Evolutionary conservation across 2,329 filamentous ascomycete genomes (phyloP), one percentile per base, ranked within the genome.

Genomic region (Cladosporium oxysporum): DNA sequence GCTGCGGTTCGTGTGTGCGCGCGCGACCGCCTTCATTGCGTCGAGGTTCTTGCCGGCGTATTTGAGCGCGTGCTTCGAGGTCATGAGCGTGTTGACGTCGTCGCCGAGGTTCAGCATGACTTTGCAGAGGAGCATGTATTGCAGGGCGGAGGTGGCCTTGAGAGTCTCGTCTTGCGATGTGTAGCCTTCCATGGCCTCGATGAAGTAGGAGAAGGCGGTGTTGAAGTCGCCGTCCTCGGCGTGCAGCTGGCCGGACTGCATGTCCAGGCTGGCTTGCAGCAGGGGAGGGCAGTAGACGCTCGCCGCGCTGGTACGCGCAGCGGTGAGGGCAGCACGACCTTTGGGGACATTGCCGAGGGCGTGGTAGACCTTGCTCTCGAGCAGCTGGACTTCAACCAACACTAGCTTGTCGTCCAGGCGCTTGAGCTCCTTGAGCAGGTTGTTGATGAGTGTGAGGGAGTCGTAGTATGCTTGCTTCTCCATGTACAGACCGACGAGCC

Each of bases 101-200:
- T 98, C 93, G 71, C 89, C 92, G 49, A 96, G 85, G 82, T 99
- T 99, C 73, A 99, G 86, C 96, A 99, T 99, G 79, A 99, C 95
- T 84, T 99, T 99, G 88, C 95, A 98, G 41, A 99, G 89, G 64
- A 99, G 87, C 95, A 99, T 99, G 85, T 99, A 99, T 83, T 99
- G 95, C 71, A 99, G 84, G 12, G 95, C 93, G 14, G 94, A 92
- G n/a, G 94, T 96, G n/a, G 96, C 95, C 81, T 93, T 93, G 70
- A 85, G 83, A 47, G 89, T 83, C 77, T 97, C 93, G 72, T 99
- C 95, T 79, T 96, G 93, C 57, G 90, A 90, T 81, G 95, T 92
- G 81, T 98, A 99, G 67, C 95, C 95, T 78, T 99, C 95, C 69
- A 99, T 88, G 2, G 96, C 95, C 83, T 99, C 95, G 79, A 99